phyloP scores from a whole-genome alignment of 768 basidiomycete genomes.

The Asterophora lycoperdoides region DNA sequence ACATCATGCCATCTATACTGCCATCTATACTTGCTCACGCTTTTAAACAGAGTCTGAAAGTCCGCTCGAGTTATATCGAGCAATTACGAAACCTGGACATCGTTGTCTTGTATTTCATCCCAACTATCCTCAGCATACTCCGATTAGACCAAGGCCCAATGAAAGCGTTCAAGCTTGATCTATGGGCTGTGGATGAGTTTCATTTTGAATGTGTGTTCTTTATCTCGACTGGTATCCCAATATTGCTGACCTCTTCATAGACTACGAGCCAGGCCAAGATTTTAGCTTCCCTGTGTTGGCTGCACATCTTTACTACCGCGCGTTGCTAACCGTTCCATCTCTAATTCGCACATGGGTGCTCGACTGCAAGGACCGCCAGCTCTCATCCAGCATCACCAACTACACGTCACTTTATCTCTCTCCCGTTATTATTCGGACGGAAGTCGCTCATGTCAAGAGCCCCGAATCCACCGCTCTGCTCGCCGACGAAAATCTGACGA shows the following conservation, averaged over 20 bases:
- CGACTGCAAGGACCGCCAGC: conserved; percentile 84
- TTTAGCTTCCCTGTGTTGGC: conserved; percentile 63
- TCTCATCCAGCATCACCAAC: conserved; percentile 67
- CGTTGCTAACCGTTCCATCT: conserved; percentile 78
- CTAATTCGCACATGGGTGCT: conserved; percentile 83
- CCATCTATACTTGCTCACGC: not conserved
- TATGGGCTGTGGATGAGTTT: conserved; percentile 84
- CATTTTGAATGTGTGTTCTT: conserved; percentile 60
- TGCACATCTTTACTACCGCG: conserved; percentile 86
- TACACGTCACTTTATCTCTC: conserved; percentile 88
- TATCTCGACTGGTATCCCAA: not conserved
- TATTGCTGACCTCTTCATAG: conserved; percentile 29
- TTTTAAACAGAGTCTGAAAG: conserved; percentile 69
- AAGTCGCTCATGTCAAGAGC: conserved; percentile 69
- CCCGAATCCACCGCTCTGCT: conserved; percentile 52
- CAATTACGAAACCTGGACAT: conserved; percentile 72
- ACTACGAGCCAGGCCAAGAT: conserved; percentile 49
- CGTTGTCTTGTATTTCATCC: conserved; percentile 63
- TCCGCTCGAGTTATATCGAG: conserved; percentile 80
- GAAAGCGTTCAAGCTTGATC: conserved; percentile 75
- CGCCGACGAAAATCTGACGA: conserved; percentile 69
- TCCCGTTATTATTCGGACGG: conserved; percentile 78
- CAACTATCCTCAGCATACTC: conserved; percentile 63
- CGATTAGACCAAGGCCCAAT: conserved; percentile 59
- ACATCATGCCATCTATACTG: too few species aligned